Percentiles rank a stretch among this genome's conserved stretches.
Conservation (phyloP, 2,329 filamentous ascomycete species). For the Xylariaceae sp. region DNA sequence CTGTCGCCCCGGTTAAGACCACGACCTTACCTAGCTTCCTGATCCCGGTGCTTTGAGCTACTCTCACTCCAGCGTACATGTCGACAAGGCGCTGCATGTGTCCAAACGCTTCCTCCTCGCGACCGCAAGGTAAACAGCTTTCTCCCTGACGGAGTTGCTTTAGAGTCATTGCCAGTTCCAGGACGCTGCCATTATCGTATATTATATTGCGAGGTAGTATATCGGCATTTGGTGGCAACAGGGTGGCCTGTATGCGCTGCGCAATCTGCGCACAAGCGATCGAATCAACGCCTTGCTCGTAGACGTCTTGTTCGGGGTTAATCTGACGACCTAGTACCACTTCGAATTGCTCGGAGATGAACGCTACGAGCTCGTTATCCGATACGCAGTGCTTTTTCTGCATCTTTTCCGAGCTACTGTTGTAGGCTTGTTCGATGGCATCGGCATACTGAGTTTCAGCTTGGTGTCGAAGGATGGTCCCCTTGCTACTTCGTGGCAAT, state of each 20-base stretch:
- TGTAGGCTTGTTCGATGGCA: slow-evolving; percentile 44
- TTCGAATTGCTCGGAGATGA: slow-evolving; percentile 33
- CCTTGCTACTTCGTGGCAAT: slow-evolving; percentile 59
- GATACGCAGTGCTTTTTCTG: slow-evolving; percentile 17
- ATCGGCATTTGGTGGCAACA: slow-evolving; percentile 14
- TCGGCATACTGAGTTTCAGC: slow-evolving; percentile 46
- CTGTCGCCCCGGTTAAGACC: slow-evolving; percentile 29
- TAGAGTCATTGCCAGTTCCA: slow-evolving; percentile 27
- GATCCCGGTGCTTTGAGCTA: not conserved
- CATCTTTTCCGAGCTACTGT: slow-evolving; percentile 9
- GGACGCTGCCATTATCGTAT: slow-evolving; percentile 54
- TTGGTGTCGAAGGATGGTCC: slow-evolving; percentile 48
- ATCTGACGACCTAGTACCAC: slow-evolving; percentile 29
- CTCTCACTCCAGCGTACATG: slow-evolving; percentile 26
- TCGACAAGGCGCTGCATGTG: slow-evolving; percentile 28
- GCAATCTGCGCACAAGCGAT: slow-evolving; percentile 51
- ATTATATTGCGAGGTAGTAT: slow-evolving; percentile 52
- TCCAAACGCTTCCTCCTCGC: slow-evolving; percentile 17
- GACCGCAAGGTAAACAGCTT: not conserved
- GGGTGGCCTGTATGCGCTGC: slow-evolving; percentile 28
- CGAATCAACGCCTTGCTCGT: slow-evolving; percentile 56
- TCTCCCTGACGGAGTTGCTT: not conserved
- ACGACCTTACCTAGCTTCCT: slow-evolving; percentile 18
- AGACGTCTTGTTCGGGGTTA: slow-evolving; percentile 45
- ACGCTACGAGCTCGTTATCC: slow-evolving; percentile 34